phyloP scores from a whole-genome alignment of 345 rosid species.

The Gossypium sturtianum region DNA sequence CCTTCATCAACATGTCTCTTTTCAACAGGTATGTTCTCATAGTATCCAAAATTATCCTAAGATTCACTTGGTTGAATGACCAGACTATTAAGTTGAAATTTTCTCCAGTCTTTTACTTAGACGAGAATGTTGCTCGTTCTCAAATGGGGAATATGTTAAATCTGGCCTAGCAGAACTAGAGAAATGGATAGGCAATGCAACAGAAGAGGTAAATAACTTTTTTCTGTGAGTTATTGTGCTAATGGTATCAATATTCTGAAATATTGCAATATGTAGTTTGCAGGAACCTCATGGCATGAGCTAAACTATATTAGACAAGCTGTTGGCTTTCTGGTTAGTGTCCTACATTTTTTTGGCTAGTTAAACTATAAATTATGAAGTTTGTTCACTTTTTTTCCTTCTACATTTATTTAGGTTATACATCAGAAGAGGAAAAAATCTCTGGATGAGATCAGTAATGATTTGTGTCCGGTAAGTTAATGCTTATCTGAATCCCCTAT shows the following conservation, averaged over 20 bases:
- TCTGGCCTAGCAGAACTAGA: conserved; percentile 94
- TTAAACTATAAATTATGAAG: not conserved
- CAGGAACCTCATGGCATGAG: conserved; percentile 99
- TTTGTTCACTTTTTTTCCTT: conserved; percentile 8
- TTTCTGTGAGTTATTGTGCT: conserved; percentile 5
- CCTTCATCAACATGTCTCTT: conserved; percentile 88
- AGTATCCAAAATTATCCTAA: not conserved
- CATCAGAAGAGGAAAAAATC: conserved; percentile 96
- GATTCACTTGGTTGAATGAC: not conserved
- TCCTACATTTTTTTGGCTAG: conserved; percentile 7
- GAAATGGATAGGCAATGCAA: conserved; percentile 83
- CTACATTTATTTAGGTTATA: conserved; percentile 59
- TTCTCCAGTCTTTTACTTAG: conserved; percentile 76
- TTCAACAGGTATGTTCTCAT: conserved; percentile 71
- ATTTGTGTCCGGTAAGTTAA: conserved; percentile 74
- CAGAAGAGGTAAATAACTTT: conserved; percentile 60
- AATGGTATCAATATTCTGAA: conserved; percentile 20
- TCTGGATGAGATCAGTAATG: conserved; percentile 79
- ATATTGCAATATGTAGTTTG: conserved; percentile 46
- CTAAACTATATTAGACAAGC: conserved; percentile 95
- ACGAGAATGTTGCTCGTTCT: conserved; percentile 97
- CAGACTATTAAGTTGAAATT: conserved; percentile 4
- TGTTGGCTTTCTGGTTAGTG: conserved; percentile 87
- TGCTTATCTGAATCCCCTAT: conserved; percentile 5
- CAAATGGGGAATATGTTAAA: conserved; percentile 95